Evolutionary conservation across 345 rosid species (phyloP).

Genomic region (Aethionema arabicum): DNA sequence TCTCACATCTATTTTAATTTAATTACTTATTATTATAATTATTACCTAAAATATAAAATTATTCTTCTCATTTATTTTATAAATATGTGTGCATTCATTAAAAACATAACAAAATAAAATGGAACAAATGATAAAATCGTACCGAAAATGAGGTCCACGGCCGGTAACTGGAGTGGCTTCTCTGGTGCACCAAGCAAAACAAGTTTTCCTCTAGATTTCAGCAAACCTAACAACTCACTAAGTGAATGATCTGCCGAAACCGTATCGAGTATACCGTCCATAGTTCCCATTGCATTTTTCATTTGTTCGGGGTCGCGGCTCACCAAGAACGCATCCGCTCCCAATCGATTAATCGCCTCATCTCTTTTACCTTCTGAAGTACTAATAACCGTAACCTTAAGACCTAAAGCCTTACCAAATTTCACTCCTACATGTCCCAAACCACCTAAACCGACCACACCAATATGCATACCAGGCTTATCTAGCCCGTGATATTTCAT

Average conservation of each 20-base stretch:
- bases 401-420: slow-evolving; percentile 66
- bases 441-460: slow-evolving; percentile 71
- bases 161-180: slow-evolving; percentile 54
- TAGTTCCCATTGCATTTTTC: slow-evolving; percentile 35
- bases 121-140: too few species aligned
- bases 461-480: slow-evolving; percentile 46
- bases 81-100: too few species aligned
- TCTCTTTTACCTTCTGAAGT: slow-evolving; percentile 56
- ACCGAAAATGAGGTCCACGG: slow-evolving; percentile 42
- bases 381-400: slow-evolving; percentile 67
- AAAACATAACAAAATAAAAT: too few species aligned
- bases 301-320: slow-evolving; percentile 44
- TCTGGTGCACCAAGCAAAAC: slow-evolving; percentile 47
- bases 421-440: slow-evolving; percentile 69
- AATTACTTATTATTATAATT: too few species aligned
- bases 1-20: too few species aligned
- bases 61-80: too few species aligned
- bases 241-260: slow-evolving; percentile 45
- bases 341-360: slow-evolving; percentile 56
- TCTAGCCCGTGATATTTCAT: slow-evolving; percentile 45
- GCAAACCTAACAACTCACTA: slow-evolving; percentile 42
- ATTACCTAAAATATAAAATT: too few species aligned
- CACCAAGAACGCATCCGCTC: slow-evolving; percentile 58
- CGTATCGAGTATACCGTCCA: slow-evolving; percentile 58
- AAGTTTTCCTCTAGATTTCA: slow-evolving; percentile 46